Evolutionary conservation across 164 flowering plant genomes (phyloP).

Genomic region (Berberis thunbergii): DNA sequence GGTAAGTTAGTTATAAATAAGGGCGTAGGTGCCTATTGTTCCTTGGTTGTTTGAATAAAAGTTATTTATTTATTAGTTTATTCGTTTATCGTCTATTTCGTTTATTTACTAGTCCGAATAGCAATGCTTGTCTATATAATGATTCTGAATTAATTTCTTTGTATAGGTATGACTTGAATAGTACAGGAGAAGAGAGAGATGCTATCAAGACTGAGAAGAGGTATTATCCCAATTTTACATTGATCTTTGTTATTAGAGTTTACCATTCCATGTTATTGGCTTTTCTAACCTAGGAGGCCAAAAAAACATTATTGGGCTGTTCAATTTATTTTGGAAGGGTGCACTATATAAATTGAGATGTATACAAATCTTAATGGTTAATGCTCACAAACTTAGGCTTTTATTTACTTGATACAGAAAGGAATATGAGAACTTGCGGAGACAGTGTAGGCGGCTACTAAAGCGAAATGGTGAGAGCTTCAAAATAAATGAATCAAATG

Average conservation of each 20-base stretch:
- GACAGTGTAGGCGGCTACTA: conserved; percentile 27
- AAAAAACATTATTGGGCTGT: not conserved
- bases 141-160: not conserved
- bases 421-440: conserved; percentile 41
- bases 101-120: too few species aligned
- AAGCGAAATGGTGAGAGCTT: conserved; percentile 13
- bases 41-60: too few species aligned
- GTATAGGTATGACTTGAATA: conserved; percentile 47
- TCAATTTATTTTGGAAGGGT: not conserved
- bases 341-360: not conserved
- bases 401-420: conserved; percentile 26
- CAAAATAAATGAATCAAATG: conserved; percentile 18
- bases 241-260: not conserved
- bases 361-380: too few species aligned
- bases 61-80: too few species aligned
- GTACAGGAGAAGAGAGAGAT: conserved; percentile 47
- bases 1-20: too few species aligned
- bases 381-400: not conserved
- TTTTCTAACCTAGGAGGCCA: not conserved
- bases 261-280: not conserved
- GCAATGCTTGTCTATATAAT: not conserved
- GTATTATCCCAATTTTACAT: conserved; percentile 15
- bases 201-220: conserved; percentile 30
- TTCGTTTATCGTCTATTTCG: too few species aligned
- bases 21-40: too few species aligned